Evolutionary conservation across 805 yeast species (phyloP).

Genomic region (Lachancea sp.): DNA sequence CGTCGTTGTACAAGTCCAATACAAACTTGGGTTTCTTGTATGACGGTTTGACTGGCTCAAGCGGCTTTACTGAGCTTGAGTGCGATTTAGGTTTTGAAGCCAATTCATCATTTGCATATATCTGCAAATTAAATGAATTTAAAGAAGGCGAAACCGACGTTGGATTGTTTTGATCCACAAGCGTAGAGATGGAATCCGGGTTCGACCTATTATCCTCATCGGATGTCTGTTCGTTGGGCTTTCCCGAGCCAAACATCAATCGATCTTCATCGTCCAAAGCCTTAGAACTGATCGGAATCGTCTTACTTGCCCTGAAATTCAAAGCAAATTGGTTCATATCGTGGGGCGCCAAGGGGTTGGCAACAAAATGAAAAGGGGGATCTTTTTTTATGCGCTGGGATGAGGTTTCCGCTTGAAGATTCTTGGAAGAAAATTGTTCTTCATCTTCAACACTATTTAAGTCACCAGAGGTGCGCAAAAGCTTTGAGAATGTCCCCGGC

Average conservation of each 20-base stretch:
- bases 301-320: constrained; percentile 17
- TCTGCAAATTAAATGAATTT: constrained; percentile 7
- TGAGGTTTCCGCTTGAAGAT: constrained; percentile 25
- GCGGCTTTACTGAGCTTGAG: background rate
- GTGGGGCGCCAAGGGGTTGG: constrained; percentile 17
- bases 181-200: constrained; percentile 8
- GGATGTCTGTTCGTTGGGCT: constrained; percentile 1
- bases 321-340: constrained; percentile 21
- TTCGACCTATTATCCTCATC: constrained; percentile 7
- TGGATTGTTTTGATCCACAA: constrained; percentile 3
- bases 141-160: constrained; percentile 1
- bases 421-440: constrained; percentile 20
- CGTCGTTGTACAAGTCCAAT: constrained; percentile 29
- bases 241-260: constrained; percentile 24
- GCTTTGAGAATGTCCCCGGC: constrained; percentile 23
- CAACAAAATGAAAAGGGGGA: constrained; percentile 13
- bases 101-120: constrained; percentile 7
- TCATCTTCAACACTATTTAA: constrained; percentile 3
- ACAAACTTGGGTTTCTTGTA: constrained; percentile 28
- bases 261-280: constrained; percentile 29
- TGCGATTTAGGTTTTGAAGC: constrained; percentile 1
- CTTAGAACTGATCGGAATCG: constrained; percentile 12
- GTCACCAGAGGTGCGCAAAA: constrained; percentile 11
- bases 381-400: constrained; percentile 26
- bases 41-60: constrained; percentile 6